Evolutionary conservation across 2,329 filamentous ascomycete genomes (phyloP).

Genomic region (Phialophora chinensis): DNA sequence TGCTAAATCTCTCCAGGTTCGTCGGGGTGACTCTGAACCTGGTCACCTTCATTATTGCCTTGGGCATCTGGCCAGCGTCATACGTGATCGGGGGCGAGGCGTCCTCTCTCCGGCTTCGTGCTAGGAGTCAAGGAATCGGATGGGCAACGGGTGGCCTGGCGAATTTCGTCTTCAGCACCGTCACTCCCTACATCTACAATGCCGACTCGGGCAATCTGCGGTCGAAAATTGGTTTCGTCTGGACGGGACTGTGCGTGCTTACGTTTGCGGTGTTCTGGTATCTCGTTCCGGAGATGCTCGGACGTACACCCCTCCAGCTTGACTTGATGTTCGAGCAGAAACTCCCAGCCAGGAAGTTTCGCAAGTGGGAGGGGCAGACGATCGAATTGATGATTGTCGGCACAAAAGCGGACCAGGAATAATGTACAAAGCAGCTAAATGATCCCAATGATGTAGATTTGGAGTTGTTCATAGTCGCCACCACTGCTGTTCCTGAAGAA

Average conservation of each 20-base stretch:
- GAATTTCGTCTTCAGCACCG: slow-evolving; percentile 53
- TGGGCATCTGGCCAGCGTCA: slow-evolving; percentile 47
- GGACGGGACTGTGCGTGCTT: neutral
- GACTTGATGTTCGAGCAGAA: slow-evolving; percentile 9
- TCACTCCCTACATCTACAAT: slow-evolving; percentile 60
- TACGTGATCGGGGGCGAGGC: slow-evolving; percentile 47
- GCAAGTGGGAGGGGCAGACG: neutral
- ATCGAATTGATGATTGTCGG: neutral
- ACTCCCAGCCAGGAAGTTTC: slow-evolving; percentile 1
- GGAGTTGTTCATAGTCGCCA: no score
- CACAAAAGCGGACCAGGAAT: neutral
- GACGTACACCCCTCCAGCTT: slow-evolving; percentile 3
- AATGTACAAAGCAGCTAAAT: neutral
- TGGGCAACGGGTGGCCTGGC: slow-evolving; percentile 51
- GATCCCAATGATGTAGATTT: neutral
- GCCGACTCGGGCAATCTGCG: slow-evolving; percentile 51
- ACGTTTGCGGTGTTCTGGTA: neutral
- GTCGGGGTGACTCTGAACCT: slow-evolving; percentile 52
- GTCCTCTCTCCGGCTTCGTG: slow-evolving; percentile 46
- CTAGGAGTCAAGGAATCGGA: slow-evolving; percentile 48
- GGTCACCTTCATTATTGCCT: slow-evolving; percentile 49
- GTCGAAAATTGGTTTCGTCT: slow-evolving; percentile 52
- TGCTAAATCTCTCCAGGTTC: slow-evolving; percentile 44
- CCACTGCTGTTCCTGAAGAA: no score
- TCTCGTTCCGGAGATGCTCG: neutral